Evolutionary conservation across 805 yeast species (phyloP).

Genomic region (Candida silvicultrix): DNA sequence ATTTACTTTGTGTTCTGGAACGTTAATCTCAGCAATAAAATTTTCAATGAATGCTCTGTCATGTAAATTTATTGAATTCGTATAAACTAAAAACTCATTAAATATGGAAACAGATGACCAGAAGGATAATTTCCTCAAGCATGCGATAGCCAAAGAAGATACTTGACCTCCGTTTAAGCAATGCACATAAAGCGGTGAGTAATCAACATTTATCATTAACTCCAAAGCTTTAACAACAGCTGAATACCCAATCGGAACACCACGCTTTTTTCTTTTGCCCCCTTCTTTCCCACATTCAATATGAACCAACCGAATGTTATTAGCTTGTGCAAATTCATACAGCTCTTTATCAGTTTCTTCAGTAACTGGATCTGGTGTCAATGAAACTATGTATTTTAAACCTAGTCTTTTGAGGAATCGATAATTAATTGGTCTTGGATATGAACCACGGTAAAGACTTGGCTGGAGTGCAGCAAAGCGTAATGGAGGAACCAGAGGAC

Average conservation of each 20-base stretch:
- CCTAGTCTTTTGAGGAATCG: constrained; percentile 60
- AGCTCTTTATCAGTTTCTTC: constrained; percentile 44
- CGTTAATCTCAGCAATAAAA: constrained; percentile 56
- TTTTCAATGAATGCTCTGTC: constrained; percentile 82
- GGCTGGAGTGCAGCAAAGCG: constrained; percentile 69
- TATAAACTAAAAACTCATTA: constrained; percentile 74
- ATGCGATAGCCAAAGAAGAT: constrained; percentile 78
- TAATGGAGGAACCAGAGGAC: constrained; percentile 60
- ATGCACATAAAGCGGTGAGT: constrained; percentile 74
- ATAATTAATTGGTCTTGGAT: constrained; percentile 72
- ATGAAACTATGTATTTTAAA: constrained; percentile 66
- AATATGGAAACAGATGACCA: constrained; percentile 90
- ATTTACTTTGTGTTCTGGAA: constrained; percentile 35
- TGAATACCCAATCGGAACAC: constrained; percentile 70
- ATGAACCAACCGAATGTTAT: constrained; percentile 61
- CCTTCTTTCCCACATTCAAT: constrained; percentile 56
- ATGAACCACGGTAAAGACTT: constrained; percentile 74
- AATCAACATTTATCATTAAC: constrained; percentile 48
- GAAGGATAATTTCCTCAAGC: constrained; percentile 71
- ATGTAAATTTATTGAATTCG: constrained; percentile 71
- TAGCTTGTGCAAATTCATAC: constrained; percentile 42
- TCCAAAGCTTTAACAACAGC: constrained; percentile 57
- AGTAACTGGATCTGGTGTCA: constrained; percentile 72
- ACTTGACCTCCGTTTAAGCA: constrained; percentile 89
- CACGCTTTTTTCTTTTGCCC: constrained; percentile 70